Percentiles rank a stretch among this genome's conserved stretches.
These are phyloP conservation scores for Pseudogymnoascus sp. DNA, from an alignment of 2,329 filamentous ascomycete genomes.

Conservation along the genomic window DNA sequence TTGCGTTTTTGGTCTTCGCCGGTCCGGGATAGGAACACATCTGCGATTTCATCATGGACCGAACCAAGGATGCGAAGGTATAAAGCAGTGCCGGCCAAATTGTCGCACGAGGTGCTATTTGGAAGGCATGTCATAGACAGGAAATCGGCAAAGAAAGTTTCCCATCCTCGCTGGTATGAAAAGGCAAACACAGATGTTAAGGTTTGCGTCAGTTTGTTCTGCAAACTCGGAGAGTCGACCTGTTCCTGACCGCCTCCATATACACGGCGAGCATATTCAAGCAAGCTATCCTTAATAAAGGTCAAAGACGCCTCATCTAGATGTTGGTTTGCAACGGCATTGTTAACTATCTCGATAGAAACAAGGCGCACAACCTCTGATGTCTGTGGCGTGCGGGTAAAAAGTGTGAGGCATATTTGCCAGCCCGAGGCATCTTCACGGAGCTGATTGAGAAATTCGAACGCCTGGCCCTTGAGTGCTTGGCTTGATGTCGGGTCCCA, in stretches of 20 bases:
- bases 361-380: conserved; percentile 83
- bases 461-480: conserved; percentile 70
- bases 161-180: conserved; percentile 80
- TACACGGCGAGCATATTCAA: conserved; percentile 69
- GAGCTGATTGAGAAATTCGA: conserved; percentile 71
- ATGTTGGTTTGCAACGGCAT: conserved; percentile 71
- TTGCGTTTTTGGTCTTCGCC: conserved; percentile 75
- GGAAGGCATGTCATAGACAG: conserved; percentile 61
- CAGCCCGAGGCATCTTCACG: conserved; percentile 77
- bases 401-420: conserved; percentile 82
- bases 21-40: conserved; percentile 75
- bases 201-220: conserved; percentile 96
- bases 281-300: conserved; percentile 71
- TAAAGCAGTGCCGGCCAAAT: conserved; percentile 67
- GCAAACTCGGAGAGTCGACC: conserved; percentile 67
- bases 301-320: conserved; percentile 65
- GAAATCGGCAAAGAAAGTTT: conserved; percentile 85
- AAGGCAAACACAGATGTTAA: conserved; percentile 88
- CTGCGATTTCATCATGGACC: conserved; percentile 95
- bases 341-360: conserved; percentile 87
- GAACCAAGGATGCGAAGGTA: conserved; percentile 84
- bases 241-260: conserved; percentile 54
- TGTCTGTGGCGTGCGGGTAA: conserved; percentile 66
- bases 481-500: conserved; percentile 73
- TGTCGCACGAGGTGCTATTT: conserved; percentile 55